phyloP scores from a whole-genome alignment of 2,329 filamentous ascomycete genomes.

The Sporothrix brunneoviolacea region DNA sequence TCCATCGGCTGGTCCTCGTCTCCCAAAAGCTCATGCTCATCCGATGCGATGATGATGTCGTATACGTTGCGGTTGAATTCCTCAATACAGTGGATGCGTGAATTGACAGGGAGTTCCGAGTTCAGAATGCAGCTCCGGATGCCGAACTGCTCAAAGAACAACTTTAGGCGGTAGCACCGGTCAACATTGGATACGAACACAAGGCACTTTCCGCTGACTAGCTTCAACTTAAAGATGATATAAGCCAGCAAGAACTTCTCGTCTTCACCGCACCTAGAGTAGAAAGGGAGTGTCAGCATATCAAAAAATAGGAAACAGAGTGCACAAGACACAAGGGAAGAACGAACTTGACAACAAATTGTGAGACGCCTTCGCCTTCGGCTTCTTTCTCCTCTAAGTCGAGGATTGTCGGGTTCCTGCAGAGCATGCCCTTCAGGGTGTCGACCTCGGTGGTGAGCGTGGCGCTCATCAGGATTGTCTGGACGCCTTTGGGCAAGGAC shows the following conservation, averaged over 20 bases:
- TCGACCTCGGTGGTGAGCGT: constrained; percentile 81
- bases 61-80: constrained; percentile 97
- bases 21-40: constrained; percentile 39
- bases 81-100: constrained; percentile 86
- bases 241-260: constrained; percentile 93
- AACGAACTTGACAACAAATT: constrained; percentile 73
- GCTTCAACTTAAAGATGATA: constrained; percentile 88
- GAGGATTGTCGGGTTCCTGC: constrained; percentile 69
- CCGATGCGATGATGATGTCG: constrained; percentile 94
- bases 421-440: constrained; percentile 77
- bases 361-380: constrained; percentile 68
- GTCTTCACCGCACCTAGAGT: constrained; percentile 89
- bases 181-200: constrained; percentile 76
- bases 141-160: constrained; percentile 95
- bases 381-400: constrained; percentile 78
- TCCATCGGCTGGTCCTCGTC: constrained; percentile 35
- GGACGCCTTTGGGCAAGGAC: constrained; percentile 73
- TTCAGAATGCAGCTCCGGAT: constrained; percentile 91
- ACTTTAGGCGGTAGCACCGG: constrained; percentile 80
- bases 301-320: no score
- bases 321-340: no score
- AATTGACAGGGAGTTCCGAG: constrained; percentile 89
- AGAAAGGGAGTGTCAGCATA: constrained; percentile 11
- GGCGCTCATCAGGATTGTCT: constrained; percentile 90
- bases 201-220: constrained; percentile 84